Conservation (phyloP, 257 asterid species). For the Ilex aquifolium region DNA sequence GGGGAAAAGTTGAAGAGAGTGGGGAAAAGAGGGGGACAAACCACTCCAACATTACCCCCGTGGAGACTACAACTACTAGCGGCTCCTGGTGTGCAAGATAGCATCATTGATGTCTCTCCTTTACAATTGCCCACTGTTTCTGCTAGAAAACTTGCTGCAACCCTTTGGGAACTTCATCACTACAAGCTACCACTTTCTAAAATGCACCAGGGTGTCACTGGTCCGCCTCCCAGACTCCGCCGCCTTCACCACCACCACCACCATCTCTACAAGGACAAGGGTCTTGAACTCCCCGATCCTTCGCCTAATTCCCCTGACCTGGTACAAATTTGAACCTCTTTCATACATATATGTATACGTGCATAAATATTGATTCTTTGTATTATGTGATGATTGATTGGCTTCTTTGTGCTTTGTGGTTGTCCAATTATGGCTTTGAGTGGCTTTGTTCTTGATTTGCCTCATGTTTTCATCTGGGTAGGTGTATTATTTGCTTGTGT, state of each 20-base stretch:
- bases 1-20: conserved; percentile 82
- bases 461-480: neutral
- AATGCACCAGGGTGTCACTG: conserved; percentile 53
- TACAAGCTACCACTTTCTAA: conserved; percentile 43
- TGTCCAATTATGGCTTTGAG: too few relatives aligned
- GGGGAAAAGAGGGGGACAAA: conserved; percentile 74
- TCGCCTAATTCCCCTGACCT: conserved; percentile 55
- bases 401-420: neutral
- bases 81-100: conserved; percentile 22
- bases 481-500: conserved; percentile 1
- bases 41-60: conserved; percentile 75
- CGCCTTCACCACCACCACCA: conserved; percentile 43
- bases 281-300: conserved; percentile 48
- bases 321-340: conserved; percentile 32
- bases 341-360: neutral
- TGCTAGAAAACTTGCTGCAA: conserved; percentile 83
- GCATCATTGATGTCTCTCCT: conserved; percentile 16
- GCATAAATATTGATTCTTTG: neutral
- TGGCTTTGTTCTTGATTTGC: conserved; percentile 1
- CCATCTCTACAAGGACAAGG: conserved; percentile 36
- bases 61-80: conserved; percentile 36
- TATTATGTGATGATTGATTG: neutral
- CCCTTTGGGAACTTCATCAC: conserved; percentile 73
- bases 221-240: conserved; percentile 52
- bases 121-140: conserved; percentile 35